Evolutionary conservation across 768 basidiomycete species (phyloP), one percentile per base, ranked within the genome.

Genomic region (Tubosaeta sp.): DNA sequence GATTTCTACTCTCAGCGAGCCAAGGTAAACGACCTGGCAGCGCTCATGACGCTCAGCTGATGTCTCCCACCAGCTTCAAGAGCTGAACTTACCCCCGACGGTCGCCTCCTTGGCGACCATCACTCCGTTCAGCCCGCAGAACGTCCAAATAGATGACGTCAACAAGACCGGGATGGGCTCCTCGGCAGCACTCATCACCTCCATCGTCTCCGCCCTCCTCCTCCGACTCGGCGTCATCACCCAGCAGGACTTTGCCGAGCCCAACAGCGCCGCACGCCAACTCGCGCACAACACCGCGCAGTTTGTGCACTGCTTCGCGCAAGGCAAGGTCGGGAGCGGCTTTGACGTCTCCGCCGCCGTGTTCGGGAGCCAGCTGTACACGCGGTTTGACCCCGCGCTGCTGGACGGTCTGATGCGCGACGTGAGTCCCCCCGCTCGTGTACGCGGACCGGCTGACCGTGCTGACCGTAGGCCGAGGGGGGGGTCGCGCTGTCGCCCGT

Each of bases 131-230:
- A 76, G 73, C 31, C 74, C 78, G 25, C 85, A 89, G 14, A 80
- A 83, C 51, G 85, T 87, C 44, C 72, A 69, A 1, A 75, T 99
- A 34, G 72, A 78, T 1, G 74, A 90, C 46, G 95, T 95, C n/a
- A 94, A 97, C 79, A 99, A 99, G 74, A 98, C 97, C 0, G 97
- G 97, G 9, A 82, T 98, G 44, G 97, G 97, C 37, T 97, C 95
- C 6, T 97, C 94, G 3, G 97, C 97, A 6, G 93, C 97, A 0
- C 80, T 99, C 57, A 97, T 97, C 67, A 97, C 97, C 2, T 95
- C 95, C 41, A 82, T 98, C 53, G 88, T 93, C 46, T 85, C 91
- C 41, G 86, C 84, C 2, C 79, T 99, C 32, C 80, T 97, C 26
- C 71, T 92, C 26, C 91, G 91, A 61, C 76, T 92, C 54, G 70